Percentiles rank a stretch among this genome's conserved stretches.
Conservation (phyloP, 768 basidiomycete genomes). For the Pisolithus sp. region DNA sequence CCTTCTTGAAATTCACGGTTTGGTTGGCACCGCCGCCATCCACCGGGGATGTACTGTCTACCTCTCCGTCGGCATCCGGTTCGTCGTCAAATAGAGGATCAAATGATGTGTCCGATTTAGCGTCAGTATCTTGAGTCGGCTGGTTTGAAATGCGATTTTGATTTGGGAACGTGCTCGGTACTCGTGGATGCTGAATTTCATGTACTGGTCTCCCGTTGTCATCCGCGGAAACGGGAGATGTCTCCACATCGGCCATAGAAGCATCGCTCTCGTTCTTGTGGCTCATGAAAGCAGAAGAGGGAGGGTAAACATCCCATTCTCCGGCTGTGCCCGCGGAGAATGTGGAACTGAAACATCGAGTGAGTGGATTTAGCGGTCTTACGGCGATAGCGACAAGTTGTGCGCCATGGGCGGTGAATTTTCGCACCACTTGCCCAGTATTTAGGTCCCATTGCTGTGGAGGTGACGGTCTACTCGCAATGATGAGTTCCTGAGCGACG, state of each 20-base stretch:
- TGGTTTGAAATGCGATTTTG: slow-evolving; percentile 20
- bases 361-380: slow-evolving; percentile 49
- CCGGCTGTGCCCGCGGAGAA: slow-evolving; percentile 20
- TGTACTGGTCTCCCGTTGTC: slow-evolving; percentile 8
- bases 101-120: slow-evolving; percentile 73
- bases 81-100: slow-evolving; percentile 91
- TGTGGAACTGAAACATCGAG: slow-evolving; percentile 23
- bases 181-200: slow-evolving; percentile 9
- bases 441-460: slow-evolving; percentile 96
- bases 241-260: slow-evolving; percentile 19
- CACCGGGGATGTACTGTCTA: slow-evolving; percentile 14
- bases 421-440: slow-evolving; percentile 72
- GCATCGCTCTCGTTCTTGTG: slow-evolving; percentile 10
- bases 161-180: slow-evolving; percentile 14
- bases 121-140: slow-evolving; percentile 42
- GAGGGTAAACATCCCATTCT: slow-evolving; percentile 15
- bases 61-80: slow-evolving; percentile 53
- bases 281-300: slow-evolving; percentile 3
- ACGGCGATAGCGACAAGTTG: slow-evolving; percentile 80
- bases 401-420: slow-evolving; percentile 74
- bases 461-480: slow-evolving; percentile 4
- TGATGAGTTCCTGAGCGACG: neutral
- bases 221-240: slow-evolving; percentile 10
- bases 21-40: slow-evolving; percentile 16
- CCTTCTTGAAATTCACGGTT: slow-evolving; percentile 11